Percentiles rank a stretch among this genome's conserved stretches.
Conservation (phyloP, 495 filamentous ascomycete species). For the Neurospora discreta region DNA sequence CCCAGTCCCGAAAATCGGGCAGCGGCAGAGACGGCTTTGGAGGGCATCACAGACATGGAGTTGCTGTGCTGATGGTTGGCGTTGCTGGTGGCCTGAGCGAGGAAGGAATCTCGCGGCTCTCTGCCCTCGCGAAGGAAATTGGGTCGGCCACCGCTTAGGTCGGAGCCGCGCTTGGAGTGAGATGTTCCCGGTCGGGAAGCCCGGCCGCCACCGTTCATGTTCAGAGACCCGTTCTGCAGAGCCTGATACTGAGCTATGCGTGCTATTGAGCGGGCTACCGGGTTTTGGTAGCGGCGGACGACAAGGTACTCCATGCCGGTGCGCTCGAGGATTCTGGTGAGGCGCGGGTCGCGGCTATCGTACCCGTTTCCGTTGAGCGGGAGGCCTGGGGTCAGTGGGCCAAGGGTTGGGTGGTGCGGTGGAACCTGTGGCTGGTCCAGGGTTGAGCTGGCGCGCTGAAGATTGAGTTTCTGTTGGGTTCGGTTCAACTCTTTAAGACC, state of each 20-base stretch:
- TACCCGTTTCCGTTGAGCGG: constrained; percentile 30
- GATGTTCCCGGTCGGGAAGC: constrained; percentile 9
- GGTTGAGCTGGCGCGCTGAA: constrained; percentile 54
- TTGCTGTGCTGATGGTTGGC: neutral
- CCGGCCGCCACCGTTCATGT: constrained; percentile 1
- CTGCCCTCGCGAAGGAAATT: neutral
- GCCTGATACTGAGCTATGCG: constrained; percentile 41
- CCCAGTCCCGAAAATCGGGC: neutral
- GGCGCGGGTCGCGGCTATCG: constrained; percentile 39
- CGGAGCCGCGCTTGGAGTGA: constrained; percentile 7
- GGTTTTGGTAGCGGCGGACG: constrained; percentile 57
- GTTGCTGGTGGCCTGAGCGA: neutral
- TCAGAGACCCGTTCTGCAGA: constrained; percentile 33
- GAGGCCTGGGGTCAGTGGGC: constrained; percentile 19
- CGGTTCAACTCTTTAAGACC: constrained; percentile 44
- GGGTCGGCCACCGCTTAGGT: constrained; percentile 2
- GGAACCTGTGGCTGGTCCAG: constrained; percentile 35
- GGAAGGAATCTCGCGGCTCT: neutral
- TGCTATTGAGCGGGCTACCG: constrained; percentile 44
- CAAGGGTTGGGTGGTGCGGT: constrained; percentile 25
- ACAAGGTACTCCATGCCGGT: constrained; percentile 56
- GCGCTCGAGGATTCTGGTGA: constrained; percentile 47
- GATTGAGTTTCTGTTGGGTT: constrained; percentile 61
- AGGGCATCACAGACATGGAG: constrained; percentile 1
- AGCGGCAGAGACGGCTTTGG: neutral